Base-by-base conservation (phyloP, 148 eudicot genomes). In the Fagopyrum tataricum region DNA sequence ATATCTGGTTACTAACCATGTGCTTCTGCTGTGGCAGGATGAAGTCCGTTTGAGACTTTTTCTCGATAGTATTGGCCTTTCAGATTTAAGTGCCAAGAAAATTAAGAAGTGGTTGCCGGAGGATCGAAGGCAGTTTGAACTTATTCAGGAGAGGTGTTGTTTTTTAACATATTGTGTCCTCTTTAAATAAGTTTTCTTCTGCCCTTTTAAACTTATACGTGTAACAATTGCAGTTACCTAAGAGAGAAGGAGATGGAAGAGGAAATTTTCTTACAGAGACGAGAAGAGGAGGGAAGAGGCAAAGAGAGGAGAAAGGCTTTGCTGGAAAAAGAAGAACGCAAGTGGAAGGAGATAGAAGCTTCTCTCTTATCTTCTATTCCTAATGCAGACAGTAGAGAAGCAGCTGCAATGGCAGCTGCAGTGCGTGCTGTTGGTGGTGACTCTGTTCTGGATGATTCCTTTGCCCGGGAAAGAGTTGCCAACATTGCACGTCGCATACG, bases 201-300 rank as follows among this genome's bases (percentile, higher is more conserved):
- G 66, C 46, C 70, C 39, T 56, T 72, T 69, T 52, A 70, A 70
- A 67, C 69, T 81, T 53, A 73, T 77, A 26, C 37, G 61, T 4
- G 39, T 46, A 24, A 24, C 76, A 23, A 72, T 68, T 85, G 41
- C 73, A 96, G 99, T 79, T 96, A 96, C 78, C 73, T 96, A 84
- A 87, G 97, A 81, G 99, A 96, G 77, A 96, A 96, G 81, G 97
- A 96, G 85, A 96, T 96, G 97, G 99, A 96, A 80, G 99, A 96
- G 80, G 99, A 96, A 82, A 86, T 92, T 51, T 84, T 96, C 72
- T 81, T 92, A 86, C 97, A 88, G 85, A 92, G 99, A 82, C 99
- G 99, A 78, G 97, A 96, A 87, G 99, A 96, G 74, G 99, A 96
- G 85, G 99, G 99, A 13, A 85, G 91, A 68, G 99, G 99, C 76